Evolutionary conservation across 371 early-diverging fungal genomes (phyloP).

Genomic region (Mortierella sp.): DNA sequence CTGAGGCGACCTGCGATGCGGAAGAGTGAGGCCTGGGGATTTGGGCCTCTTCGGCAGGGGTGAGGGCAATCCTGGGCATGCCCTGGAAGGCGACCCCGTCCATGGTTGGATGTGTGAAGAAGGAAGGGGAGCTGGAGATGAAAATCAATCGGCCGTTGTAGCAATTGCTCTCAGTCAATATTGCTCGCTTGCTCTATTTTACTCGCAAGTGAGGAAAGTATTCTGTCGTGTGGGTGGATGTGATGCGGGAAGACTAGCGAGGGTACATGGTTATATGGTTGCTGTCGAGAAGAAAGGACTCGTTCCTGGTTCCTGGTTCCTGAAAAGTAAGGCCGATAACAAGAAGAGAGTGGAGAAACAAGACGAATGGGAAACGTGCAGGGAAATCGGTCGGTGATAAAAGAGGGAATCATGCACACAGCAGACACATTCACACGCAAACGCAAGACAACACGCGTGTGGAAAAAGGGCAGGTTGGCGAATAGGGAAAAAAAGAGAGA

Average conservation of each 20-base stretch:
- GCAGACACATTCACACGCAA: not conserved
- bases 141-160: not conserved
- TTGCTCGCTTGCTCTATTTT: not conserved
- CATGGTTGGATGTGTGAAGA: constrained; percentile 20
- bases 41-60: constrained; percentile 53
- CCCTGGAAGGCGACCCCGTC: constrained; percentile 55
- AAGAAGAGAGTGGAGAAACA: not conserved
- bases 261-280: not conserved
- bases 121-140: not conserved
- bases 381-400: not conserved
- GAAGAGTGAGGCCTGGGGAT: constrained; percentile 53
- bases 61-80: constrained; percentile 58
- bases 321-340: not conserved
- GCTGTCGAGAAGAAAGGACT: not conserved
- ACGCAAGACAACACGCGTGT: not conserved
- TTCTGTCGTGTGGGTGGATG: not conserved
- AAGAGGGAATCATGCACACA: not conserved
- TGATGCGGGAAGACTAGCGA: constrained; percentile 3
- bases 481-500: not conserved
- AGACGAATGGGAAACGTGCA: not conserved
- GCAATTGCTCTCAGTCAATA: not conserved
- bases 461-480: not conserved
- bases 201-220: no score
- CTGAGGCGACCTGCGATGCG: constrained; percentile 51
- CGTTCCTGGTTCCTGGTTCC: constrained; percentile 6